Evolutionary conservation across 768 basidiomycete genomes (phyloP).

Genomic region (Russula lepida): DNA sequence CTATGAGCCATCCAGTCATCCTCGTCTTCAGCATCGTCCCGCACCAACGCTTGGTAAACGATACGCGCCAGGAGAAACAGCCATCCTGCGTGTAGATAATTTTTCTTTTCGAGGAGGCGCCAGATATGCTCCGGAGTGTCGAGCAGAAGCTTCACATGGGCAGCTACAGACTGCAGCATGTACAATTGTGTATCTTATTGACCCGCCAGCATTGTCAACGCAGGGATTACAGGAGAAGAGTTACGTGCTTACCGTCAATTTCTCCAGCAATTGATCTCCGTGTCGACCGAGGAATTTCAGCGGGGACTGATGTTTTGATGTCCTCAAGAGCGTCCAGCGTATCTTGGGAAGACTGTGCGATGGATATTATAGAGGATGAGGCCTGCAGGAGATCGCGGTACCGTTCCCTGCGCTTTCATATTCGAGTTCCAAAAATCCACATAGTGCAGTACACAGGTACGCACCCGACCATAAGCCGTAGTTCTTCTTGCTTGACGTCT

Average conservation of each 20-base stretch:
- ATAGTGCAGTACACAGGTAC: slow-evolving; percentile 29
- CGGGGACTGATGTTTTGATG: slow-evolving; percentile 44
- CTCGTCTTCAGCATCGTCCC: slow-evolving; percentile 56
- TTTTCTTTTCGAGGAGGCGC: slow-evolving; percentile 73
- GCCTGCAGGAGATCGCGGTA: slow-evolving; percentile 84
- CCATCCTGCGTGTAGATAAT: slow-evolving; percentile 80
- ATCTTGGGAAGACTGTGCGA: slow-evolving; percentile 57
- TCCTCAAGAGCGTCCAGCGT: slow-evolving; percentile 59
- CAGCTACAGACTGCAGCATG: slow-evolving; percentile 65
- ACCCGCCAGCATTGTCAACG: not conserved
- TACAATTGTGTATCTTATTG: slow-evolving; percentile 56
- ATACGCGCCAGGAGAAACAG: slow-evolving; percentile 80
- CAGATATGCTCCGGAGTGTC: slow-evolving; percentile 91
- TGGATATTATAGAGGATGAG: slow-evolving; percentile 74
- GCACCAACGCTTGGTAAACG: slow-evolving; percentile 66
- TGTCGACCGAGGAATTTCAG: slow-evolving; percentile 9
- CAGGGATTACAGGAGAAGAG: not conserved
- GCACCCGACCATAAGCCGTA: slow-evolving; percentile 88
- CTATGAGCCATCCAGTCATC: slow-evolving; percentile 50
- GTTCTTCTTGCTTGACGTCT: slow-evolving; percentile 80
- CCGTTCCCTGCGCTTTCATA: slow-evolving; percentile 71
- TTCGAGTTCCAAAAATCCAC: slow-evolving; percentile 29
- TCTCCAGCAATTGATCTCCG: not conserved
- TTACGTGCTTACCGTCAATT: slow-evolving; percentile 19
- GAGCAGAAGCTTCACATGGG: slow-evolving; percentile 83